Evolutionary conservation across 352 stramenopile species (phyloP).

Genomic region (Phytophthora sojae): DNA sequence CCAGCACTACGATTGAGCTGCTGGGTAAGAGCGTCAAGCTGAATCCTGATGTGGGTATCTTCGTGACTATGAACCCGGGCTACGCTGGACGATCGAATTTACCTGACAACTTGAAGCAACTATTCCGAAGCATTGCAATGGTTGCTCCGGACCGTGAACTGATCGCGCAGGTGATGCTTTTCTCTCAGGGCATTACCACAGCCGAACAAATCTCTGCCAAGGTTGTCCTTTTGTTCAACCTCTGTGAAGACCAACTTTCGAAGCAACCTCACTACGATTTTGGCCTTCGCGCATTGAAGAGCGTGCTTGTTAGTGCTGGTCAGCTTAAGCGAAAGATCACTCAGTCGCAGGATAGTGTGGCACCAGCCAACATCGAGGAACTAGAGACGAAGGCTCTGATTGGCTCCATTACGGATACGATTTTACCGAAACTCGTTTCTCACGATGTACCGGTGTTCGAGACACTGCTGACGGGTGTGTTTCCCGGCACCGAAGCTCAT

Average conservation of each 20-base stretch:
- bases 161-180: conserved; percentile 99
- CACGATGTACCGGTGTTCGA: conserved; percentile 98
- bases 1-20: conserved; percentile 91
- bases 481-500: conserved; percentile 92
- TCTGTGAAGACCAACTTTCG: conserved; percentile 98
- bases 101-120: conserved; percentile 98
- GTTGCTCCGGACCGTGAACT: conserved; percentile 98
- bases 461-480: conserved; percentile 97
- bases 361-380: conserved; percentile 58
- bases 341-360: conserved; percentile 47
- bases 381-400: conserved; percentile 96
- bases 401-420: conserved; percentile 98
- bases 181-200: conserved; percentile 99
- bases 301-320: conserved; percentile 98
- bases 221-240: conserved; percentile 98
- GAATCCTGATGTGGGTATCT: conserved; percentile 99
- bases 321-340: conserved; percentile 96
- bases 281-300: conserved; percentile 99
- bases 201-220: conserved; percentile 97
- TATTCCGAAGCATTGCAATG: conserved; percentile 99
- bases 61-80: conserved; percentile 99
- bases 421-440: conserved; percentile 99
- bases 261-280: conserved; percentile 99
- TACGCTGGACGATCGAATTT: conserved; percentile 99
- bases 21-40: conserved; percentile 96